phyloP scores from a whole-genome alignment of 140 eudicot genomes.

The Erigeron philadelphicus region DNA sequence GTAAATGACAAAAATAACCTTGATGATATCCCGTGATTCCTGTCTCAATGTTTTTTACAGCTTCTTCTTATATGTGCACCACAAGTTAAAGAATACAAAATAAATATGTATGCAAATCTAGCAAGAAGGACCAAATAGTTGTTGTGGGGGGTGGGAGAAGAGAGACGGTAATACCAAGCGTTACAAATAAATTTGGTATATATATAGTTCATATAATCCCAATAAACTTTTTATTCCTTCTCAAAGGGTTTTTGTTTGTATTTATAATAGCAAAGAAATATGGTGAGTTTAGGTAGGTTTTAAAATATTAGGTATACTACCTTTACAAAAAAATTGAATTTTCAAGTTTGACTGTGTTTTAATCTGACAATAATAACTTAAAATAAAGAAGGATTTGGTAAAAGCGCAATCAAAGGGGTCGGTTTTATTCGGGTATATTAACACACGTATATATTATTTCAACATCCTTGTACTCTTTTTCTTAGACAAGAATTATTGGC shows the following conservation, averaged over 20 bases:
- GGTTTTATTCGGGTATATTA: constrained; percentile 16
- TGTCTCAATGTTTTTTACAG: constrained; percentile 15
- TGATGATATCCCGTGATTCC: neutral
- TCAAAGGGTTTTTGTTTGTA: constrained; percentile 22
- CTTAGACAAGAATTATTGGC: no score
- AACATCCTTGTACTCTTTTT: neutral
- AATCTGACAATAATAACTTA: neutral
- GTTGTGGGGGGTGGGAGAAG: constrained; percentile 2
- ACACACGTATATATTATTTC: neutral
- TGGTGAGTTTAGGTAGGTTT: constrained; percentile 35
- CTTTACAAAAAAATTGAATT: constrained; percentile 21
- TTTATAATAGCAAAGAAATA: constrained; percentile 24
- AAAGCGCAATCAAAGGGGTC: constrained; percentile 21
- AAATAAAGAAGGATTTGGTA: constrained; percentile 27
- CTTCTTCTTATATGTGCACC: neutral
- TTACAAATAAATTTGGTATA: constrained; percentile 34
- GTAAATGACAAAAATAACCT: constrained; percentile 27
- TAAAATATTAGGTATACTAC: constrained; percentile 32
- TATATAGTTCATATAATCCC: constrained; percentile 27
- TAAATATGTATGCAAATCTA: constrained; percentile 22
- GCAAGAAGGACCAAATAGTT: constrained; percentile 22
- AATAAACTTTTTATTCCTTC: constrained; percentile 30
- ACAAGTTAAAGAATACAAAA: constrained; percentile 14
- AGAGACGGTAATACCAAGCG: constrained; percentile 32
- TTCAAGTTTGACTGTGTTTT: constrained; percentile 30